Conservation (phyloP, 805 yeast species). For the Myxozyma mucilagina region DNA sequence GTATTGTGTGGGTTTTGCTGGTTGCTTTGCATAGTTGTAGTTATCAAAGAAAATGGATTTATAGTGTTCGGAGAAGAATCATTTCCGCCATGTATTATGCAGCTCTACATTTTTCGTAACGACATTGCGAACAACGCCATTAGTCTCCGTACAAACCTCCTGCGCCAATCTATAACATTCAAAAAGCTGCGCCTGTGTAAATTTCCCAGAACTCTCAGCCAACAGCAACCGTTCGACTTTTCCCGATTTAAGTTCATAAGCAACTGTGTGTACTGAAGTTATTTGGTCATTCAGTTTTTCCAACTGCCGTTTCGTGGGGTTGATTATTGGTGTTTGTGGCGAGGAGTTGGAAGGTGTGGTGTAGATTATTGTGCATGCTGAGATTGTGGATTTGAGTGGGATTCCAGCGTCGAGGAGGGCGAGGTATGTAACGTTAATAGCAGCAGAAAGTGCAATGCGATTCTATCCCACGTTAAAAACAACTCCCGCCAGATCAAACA, state of each 20-base stretch:
- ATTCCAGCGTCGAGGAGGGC: conserved; percentile 83
- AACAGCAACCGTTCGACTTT: conserved; percentile 58
- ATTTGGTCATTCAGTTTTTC: conserved; percentile 6
- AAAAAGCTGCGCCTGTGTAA: conserved; percentile 57
- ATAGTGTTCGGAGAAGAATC: background rate
- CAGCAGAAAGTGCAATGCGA: conserved; percentile 60
- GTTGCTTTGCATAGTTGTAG: background rate
- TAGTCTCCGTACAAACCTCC: conserved; percentile 48
- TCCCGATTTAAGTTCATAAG: conserved; percentile 55
- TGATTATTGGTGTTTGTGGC: conserved; percentile 33
- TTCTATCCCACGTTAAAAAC: conserved; percentile 23
- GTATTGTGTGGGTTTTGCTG: background rate
- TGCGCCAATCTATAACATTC: conserved; percentile 55
- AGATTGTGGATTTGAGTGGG: conserved; percentile 47
- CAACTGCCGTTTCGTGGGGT: conserved; percentile 53
- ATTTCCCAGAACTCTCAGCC: conserved; percentile 71
- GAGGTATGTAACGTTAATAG: conserved; percentile 68
- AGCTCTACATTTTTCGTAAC: conserved; percentile 37
- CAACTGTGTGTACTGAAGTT: conserved; percentile 64
- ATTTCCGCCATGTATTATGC: conserved; percentile 11
- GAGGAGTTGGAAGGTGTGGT: background rate
- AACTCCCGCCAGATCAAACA: background rate
- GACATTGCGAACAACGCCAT: conserved; percentile 49
- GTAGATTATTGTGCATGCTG: conserved; percentile 20
- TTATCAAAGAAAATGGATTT: background rate